These are phyloP conservation scores for Aegilops speltoides DNA, from an alignment of 176 grass and related monocot species.

Conservation along the genomic window DNA sequence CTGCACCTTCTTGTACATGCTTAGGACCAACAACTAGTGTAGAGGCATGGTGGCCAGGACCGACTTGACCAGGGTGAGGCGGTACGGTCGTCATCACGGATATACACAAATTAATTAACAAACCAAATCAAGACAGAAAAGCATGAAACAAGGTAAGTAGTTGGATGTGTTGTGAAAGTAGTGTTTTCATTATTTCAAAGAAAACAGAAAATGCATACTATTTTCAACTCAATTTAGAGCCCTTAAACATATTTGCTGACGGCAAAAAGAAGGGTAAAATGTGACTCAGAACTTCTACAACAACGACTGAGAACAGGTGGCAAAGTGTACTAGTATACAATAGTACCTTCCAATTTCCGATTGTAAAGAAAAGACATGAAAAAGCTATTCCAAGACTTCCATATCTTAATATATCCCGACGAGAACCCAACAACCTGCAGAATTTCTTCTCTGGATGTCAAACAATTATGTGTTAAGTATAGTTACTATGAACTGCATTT, in stretches of 20 bases:
- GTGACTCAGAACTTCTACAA: neutral
- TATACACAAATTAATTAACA: conserved; percentile 1
- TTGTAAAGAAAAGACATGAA: conserved; percentile 66
- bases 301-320: neutral
- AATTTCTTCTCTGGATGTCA: conserved; percentile 45
- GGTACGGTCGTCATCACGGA: neutral
- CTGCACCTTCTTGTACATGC: neutral
- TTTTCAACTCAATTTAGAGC: neutral
- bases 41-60: neutral
- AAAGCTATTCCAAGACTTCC: conserved; percentile 80
- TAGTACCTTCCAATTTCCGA: conserved; percentile 91
- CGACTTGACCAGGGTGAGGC: neutral
- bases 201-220: neutral
- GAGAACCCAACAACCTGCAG: conserved; percentile 79
- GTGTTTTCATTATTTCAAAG: neutral
- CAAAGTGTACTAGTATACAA: conserved; percentile 2
- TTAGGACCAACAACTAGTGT: neutral
- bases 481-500: conserved; percentile 8
- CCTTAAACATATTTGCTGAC: neutral
- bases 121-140: conserved; percentile 19
- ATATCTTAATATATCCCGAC: conserved; percentile 80
- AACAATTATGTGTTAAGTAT: conserved; percentile 23
- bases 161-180: neutral
- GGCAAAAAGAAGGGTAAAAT: neutral
- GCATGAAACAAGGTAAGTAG: neutral